A percentile compares a stretch with the other conserved stretches of the same genome.
These are phyloP conservation scores for Carnegiea gigantea DNA, from an alignment of 179 eudicot species.

Conservation along the genomic window DNA sequence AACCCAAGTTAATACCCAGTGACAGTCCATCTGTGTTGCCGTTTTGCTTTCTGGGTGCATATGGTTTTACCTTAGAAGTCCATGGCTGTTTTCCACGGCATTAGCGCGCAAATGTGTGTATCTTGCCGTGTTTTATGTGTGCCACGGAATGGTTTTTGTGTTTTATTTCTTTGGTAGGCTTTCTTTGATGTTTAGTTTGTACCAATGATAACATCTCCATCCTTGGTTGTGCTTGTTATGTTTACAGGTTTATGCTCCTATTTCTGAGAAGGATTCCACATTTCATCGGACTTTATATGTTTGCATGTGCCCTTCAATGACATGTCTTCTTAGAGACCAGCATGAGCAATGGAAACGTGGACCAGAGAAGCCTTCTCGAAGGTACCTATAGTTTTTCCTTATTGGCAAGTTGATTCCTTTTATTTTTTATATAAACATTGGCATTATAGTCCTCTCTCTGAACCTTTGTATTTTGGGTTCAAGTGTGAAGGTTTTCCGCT, in stretches of 20 bases:
- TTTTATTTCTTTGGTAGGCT: slow-evolving; percentile 7
- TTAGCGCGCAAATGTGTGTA: neutral
- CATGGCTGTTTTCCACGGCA: neutral
- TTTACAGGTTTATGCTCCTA: slow-evolving; percentile 78
- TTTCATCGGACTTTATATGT: slow-evolving; percentile 74
- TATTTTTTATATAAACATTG: neutral
- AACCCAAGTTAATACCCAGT: neutral
- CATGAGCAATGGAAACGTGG: slow-evolving; percentile 89
- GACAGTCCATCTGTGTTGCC: neutral
- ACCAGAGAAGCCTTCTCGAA: slow-evolving; percentile 56
- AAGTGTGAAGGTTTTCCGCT: slow-evolving; percentile 86
- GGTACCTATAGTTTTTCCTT: slow-evolving; percentile 39
- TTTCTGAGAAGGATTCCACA: slow-evolving; percentile 56
- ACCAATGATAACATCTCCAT: neutral
- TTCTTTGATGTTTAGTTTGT: neutral
- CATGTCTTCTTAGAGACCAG: slow-evolving; percentile 77
- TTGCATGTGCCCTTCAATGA: slow-evolving; percentile 87
- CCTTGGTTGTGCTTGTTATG: neutral
- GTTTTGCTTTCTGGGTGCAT: neutral
- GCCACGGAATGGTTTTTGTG: neutral
- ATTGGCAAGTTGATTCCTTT: neutral
- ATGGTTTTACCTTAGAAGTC: neutral
- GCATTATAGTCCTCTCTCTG: neutral
- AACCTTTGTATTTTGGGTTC: slow-evolving; percentile 15
- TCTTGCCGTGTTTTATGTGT: neutral